Evolutionary conservation across 257 asterid genomes (phyloP), one percentile per base, ranked within the genome.

Genomic region (Eucommia ulmoides): DNA sequence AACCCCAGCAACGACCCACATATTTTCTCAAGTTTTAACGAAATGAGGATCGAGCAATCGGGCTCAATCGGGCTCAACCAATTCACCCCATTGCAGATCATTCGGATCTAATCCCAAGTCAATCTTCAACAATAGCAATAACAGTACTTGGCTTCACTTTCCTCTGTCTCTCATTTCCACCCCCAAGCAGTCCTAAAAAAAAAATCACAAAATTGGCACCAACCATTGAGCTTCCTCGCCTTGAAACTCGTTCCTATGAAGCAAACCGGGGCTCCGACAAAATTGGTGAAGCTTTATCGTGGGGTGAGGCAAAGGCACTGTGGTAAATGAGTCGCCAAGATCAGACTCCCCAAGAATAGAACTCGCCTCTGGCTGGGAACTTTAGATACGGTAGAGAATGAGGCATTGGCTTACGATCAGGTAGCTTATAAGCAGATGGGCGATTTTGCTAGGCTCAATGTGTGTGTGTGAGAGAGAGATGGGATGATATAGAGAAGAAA

Each of bases 261-360:
- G n/a, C n/a, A n/a, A n/a, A n/a, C n/a, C n/a, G n/a, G n/a, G n/a
- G n/a, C n/a, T n/a, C n/a, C n/a, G n/a, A n/a, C n/a, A n/a, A n/a
- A n/a, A n/a, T n/a, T n/a, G n/a, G n/a, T n/a, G n/a, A n/a, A n/a
- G n/a, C n/a, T n/a, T n/a, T 88, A 74, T 23, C 25, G 96, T 0
- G 97, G 97, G 0, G 96, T 88, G 7, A 62, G 97, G 22, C 97
- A 88, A 56, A 81, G 97, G 3, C 84, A 95, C 67, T 88, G 96
- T 95, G 97, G 97, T 0, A 84, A 88, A 29, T 88, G 97, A 95
- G 97, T 88, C 0, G 96, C 96, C 11, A 94, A 88, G 94, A 88
- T 88, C 70, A 94, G 97, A 0, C 95, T 84, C 64, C 97, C 97
- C 0, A 45, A 86, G 0, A 82, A 84, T 50, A 71, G 96, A 0